Conservation (phyloP, 208 protist species). For the Trypanosoma lewisi region DNA sequence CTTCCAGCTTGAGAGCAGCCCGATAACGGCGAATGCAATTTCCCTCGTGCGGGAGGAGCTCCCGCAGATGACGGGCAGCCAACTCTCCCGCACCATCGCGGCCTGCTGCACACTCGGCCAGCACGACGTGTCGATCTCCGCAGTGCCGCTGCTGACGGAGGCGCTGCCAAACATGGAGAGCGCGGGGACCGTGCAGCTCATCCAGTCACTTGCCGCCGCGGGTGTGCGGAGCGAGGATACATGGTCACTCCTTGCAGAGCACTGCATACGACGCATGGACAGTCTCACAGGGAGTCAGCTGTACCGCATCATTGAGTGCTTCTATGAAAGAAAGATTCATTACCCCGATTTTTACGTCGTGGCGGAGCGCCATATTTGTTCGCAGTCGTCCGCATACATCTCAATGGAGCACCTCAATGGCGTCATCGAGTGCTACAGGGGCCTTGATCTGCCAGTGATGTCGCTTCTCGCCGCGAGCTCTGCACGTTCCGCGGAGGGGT, state of each 20-base stretch:
- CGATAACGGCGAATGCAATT: slow-evolving; percentile 55
- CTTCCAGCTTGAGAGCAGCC: slow-evolving; percentile 60
- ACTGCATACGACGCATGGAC: slow-evolving; percentile 66
- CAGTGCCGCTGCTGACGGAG: slow-evolving; percentile 53
- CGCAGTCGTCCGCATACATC: slow-evolving; percentile 44
- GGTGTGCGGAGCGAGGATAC: slow-evolving; percentile 61
- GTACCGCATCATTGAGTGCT: slow-evolving; percentile 47
- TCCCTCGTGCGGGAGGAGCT: slow-evolving; percentile 49
- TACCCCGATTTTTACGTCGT: slow-evolving; percentile 81
- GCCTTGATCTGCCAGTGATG: slow-evolving; percentile 57
- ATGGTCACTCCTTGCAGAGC: slow-evolving; percentile 72
- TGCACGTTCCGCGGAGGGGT: slow-evolving; percentile 30
- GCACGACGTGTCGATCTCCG: slow-evolving; percentile 42
- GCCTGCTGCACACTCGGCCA: slow-evolving; percentile 66
- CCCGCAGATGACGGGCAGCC: slow-evolving; percentile 44
- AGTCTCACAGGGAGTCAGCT: slow-evolving; percentile 63
- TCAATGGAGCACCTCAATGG: slow-evolving; percentile 49
- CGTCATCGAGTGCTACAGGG: slow-evolving; percentile 65
- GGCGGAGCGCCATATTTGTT: slow-evolving; percentile 56
- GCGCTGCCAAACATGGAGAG: slow-evolving; percentile 40
- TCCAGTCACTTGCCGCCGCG: slow-evolving; percentile 49
- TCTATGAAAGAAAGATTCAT: slow-evolving; percentile 53
- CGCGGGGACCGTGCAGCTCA: slow-evolving; percentile 33
- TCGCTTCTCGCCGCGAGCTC: slow-evolving; percentile 47
- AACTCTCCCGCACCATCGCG: slow-evolving; percentile 61